phyloP scores from a whole-genome alignment of 139 green algal genomes.

The Diplosphaera chodatii region DNA sequence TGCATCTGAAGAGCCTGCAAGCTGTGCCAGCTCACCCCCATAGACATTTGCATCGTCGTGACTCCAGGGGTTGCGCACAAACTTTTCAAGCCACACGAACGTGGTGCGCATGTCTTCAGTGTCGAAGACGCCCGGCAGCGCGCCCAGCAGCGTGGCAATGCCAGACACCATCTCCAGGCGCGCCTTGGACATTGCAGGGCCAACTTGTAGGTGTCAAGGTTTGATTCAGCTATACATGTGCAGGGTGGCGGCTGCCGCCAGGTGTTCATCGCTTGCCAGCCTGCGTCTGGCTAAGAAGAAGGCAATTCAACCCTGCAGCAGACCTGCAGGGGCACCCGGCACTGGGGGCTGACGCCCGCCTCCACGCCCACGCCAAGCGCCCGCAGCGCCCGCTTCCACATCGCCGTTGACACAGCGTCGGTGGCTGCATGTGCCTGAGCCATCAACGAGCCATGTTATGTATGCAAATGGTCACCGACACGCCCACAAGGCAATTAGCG shows the following conservation, averaged over 20 bases:
- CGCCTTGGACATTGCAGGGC: no score
- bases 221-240: no score
- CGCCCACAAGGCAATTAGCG: no score
- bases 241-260: no score
- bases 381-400: slow-evolving; percentile 52
- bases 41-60: slow-evolving; percentile 38
- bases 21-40: slow-evolving; percentile 4
- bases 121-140: slow-evolving; percentile 31
- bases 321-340: slow-evolving; percentile 39
- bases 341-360: slow-evolving; percentile 44
- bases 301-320: no score
- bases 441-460: slow-evolving; percentile 14
- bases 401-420: slow-evolving; percentile 7
- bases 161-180: slow-evolving; percentile 54
- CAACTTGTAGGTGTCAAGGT: no score
- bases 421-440: slow-evolving; percentile 5
- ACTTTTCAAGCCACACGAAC: slow-evolving; percentile 60
- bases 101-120: slow-evolving; percentile 37
- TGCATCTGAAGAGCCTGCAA: not conserved
- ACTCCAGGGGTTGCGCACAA: slow-evolving; percentile 56
- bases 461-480: slow-evolving; percentile 18
- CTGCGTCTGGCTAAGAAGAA: no score
- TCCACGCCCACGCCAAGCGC: slow-evolving; percentile 57
- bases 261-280: no score
- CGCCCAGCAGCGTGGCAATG: slow-evolving; percentile 34